A percentile compares a stretch with the other conserved stretches of the same genome.
phyloP scores from a whole-genome alignment of 345 rosid species.

The Bruguiera sexangula region DNA sequence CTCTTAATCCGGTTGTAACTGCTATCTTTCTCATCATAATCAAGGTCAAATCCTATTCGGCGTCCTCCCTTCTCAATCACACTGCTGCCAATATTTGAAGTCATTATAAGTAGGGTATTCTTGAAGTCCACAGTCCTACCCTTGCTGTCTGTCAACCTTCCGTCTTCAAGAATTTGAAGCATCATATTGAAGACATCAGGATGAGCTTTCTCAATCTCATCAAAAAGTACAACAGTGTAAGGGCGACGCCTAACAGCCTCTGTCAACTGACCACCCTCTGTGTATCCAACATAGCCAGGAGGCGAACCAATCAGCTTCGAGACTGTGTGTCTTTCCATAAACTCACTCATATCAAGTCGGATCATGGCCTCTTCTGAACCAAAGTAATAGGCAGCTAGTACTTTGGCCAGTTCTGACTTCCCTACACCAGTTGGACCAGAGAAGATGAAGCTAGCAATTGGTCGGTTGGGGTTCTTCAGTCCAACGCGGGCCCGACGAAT shows the following conservation, averaged over 20 bases:
- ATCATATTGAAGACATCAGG: slow-evolving; percentile 99
- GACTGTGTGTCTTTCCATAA: slow-evolving; percentile 97
- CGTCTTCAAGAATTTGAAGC: slow-evolving; percentile 99
- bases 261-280: slow-evolving; percentile 95
- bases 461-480: slow-evolving; percentile 89
- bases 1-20: slow-evolving; percentile 90
- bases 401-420: slow-evolving; percentile 94
- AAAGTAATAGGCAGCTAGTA: slow-evolving; percentile 89
- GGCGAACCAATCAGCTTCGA: slow-evolving; percentile 98
- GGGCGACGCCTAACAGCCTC: slow-evolving; percentile 98
- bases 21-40: slow-evolving; percentile 87
- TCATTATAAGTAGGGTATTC: slow-evolving; percentile 95
- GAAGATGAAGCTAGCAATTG: slow-evolving; percentile 97
- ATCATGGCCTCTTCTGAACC: slow-evolving; percentile 99
- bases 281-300: slow-evolving; percentile 97
- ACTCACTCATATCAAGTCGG: slow-evolving; percentile 98
- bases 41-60: slow-evolving; percentile 85
- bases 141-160: slow-evolving; percentile 95
- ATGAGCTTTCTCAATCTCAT: slow-evolving; percentile 97
- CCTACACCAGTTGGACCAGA: slow-evolving; percentile 99
- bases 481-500: slow-evolving; percentile 98
- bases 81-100: slow-evolving; percentile 95
- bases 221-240: slow-evolving; percentile 84
- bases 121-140: slow-evolving; percentile 97
- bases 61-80: slow-evolving; percentile 95